Conservation (phyloP, 148 eudicot genomes). For the Spergularia bocconei region DNA sequence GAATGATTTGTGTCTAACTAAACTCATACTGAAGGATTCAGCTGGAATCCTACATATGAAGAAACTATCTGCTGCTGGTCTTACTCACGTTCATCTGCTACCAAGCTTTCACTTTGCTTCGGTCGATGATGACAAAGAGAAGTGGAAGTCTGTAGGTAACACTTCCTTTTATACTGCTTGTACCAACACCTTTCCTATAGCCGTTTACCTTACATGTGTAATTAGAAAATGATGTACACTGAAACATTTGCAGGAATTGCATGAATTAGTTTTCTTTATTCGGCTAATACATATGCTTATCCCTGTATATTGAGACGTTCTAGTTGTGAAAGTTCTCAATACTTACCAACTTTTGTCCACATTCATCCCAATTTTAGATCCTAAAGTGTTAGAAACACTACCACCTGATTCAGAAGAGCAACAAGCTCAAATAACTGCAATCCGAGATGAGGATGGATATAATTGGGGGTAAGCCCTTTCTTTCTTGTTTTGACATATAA, state of each 20-base stretch:
- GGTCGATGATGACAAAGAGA: constrained; percentile 79
- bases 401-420: constrained; percentile 97
- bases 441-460: constrained; percentile 78
- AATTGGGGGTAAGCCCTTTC: constrained; percentile 78
- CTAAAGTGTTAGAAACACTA: constrained; percentile 48
- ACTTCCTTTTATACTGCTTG: background rate
- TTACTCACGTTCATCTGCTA: constrained; percentile 87
- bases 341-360: background rate
- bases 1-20: background rate
- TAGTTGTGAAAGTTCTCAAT: background rate
- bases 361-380: constrained; percentile 42
- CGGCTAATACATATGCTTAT: background rate
- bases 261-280: background rate
- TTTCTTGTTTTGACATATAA: background rate
- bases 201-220: background rate
- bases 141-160: constrained; percentile 80
- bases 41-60: constrained; percentile 77
- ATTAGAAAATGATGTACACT: background rate
- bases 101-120: constrained; percentile 95
- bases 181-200: background rate
- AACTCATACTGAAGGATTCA: constrained; percentile 59
- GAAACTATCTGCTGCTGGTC: constrained; percentile 81
- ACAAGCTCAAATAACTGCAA: constrained; percentile 77
- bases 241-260: background rate
- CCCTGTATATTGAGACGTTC: background rate